A percentile compares a stretch with the other conserved stretches of the same genome.
These are phyloP conservation scores for Rhodomyrtus tomentosa DNA, from an alignment of 345 rosid species.

Conservation along the genomic window DNA sequence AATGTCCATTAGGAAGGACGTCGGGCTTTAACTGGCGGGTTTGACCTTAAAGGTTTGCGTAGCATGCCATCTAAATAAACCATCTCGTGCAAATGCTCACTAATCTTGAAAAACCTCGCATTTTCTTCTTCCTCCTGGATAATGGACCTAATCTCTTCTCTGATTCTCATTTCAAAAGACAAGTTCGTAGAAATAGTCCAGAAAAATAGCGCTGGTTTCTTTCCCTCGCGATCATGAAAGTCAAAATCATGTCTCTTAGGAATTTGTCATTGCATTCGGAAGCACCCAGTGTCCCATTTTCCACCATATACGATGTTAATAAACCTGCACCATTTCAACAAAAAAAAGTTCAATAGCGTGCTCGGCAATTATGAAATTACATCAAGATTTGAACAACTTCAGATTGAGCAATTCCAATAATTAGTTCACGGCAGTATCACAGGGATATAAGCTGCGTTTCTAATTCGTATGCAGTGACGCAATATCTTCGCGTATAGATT, in stretches of 20 bases:
- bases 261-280: constrained; percentile 18
- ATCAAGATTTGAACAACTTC: no score
- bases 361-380: no score
- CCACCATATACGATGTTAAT: constrained; percentile 19
- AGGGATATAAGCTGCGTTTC: no score
- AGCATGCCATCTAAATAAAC: constrained; percentile 22
- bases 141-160: constrained; percentile 25
- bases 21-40: constrained; percentile 12
- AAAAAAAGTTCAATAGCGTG: no score
- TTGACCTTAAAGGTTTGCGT: constrained; percentile 19
- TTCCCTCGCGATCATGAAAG: constrained; percentile 41
- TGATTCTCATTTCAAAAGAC: constrained; percentile 15
- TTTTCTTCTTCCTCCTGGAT: background rate
- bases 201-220: constrained; percentile 43
- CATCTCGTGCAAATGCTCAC: constrained; percentile 3
- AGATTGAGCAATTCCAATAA: no score
- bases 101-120: background rate
- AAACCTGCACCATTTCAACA: constrained; percentile 10
- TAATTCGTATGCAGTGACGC: no score
- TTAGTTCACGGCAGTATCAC: no score
- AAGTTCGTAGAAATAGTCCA: constrained; percentile 24
- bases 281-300: background rate
- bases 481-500: no score
- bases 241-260: constrained; percentile 37
- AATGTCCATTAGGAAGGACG: constrained; percentile 29